Evolutionary conservation across 306 rosid genomes (phyloP).

Genomic region (Hippophae tibetana): DNA sequence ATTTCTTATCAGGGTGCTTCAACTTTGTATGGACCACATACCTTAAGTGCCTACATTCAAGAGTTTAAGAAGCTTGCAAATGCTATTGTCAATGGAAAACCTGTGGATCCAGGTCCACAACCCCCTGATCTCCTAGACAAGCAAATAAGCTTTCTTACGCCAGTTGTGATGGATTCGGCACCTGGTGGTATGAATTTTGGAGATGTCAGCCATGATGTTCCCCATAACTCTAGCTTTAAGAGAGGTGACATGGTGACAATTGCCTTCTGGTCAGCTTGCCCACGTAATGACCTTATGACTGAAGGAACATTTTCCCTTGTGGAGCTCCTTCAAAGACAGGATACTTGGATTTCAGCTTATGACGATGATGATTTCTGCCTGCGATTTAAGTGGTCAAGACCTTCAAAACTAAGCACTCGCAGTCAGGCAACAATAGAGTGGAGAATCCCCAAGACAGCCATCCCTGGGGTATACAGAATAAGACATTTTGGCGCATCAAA

Average conservation of each 20-base stretch:
- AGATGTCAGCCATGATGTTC: slow-evolving; percentile 55
- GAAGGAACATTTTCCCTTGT: slow-evolving; percentile 88
- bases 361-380: slow-evolving; percentile 90
- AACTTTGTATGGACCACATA: slow-evolving; percentile 82
- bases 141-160: slow-evolving; percentile 73
- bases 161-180: slow-evolving; percentile 63
- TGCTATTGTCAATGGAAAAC: slow-evolving; percentile 31
- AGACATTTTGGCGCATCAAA: slow-evolving; percentile 84
- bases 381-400: slow-evolving; percentile 82
- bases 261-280: slow-evolving; percentile 84
- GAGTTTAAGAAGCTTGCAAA: slow-evolving; percentile 81
- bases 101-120: slow-evolving; percentile 55
- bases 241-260: slow-evolving; percentile 50
- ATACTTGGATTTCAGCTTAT: slow-evolving; percentile 67
- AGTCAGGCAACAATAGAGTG: slow-evolving; percentile 80
- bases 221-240: slow-evolving; percentile 55
- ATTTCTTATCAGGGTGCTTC: slow-evolving; percentile 66
- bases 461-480: slow-evolving; percentile 65
- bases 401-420: slow-evolving; percentile 42
- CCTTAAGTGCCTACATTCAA: slow-evolving; percentile 73
- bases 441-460: slow-evolving; percentile 53
- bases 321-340: slow-evolving; percentile 50
- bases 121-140: slow-evolving; percentile 69
- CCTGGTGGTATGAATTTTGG: slow-evolving; percentile 63
- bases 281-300: slow-evolving; percentile 84